Percentiles rank a stretch among this genome's conserved stretches.
These are phyloP conservation scores for Tilletia caries DNA, from an alignment of 1,284 basidiomycete genomes.

Conservation along the genomic window DNA sequence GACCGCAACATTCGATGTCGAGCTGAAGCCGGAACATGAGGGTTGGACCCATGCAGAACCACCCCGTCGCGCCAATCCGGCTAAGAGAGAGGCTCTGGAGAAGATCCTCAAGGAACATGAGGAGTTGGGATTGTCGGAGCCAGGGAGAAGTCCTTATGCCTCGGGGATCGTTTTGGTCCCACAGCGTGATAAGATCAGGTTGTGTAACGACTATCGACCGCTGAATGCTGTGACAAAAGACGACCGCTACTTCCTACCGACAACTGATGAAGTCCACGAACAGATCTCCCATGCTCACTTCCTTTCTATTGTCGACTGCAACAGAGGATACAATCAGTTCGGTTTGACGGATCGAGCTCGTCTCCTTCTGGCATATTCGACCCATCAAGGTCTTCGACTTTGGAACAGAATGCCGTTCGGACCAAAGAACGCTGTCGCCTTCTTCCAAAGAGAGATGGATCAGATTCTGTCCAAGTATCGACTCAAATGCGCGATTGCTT, in stretches of 20 bases:
- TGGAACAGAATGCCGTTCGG: constrained; percentile 11
- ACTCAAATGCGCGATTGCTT: neutral
- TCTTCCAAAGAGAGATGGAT: constrained; percentile 12
- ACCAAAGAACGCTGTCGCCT: neutral
- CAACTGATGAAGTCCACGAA: neutral
- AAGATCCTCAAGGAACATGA: constrained; percentile 52
- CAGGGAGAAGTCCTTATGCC: constrained; percentile 53
- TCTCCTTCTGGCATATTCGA: neutral
- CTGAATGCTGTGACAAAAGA: constrained; percentile 53
- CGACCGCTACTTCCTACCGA: constrained; percentile 52
- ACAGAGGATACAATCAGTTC: neutral
- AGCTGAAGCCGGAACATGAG: too few relatives aligned
- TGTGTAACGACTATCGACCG: constrained; percentile 54
- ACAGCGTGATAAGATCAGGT: constrained; percentile 46
- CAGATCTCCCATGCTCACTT: neutral
- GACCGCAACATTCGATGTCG: too few relatives aligned
- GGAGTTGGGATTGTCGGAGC: constrained; percentile 50
- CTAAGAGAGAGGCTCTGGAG: constrained; percentile 52
- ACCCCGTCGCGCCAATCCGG: constrained; percentile 47
- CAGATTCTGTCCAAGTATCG: neutral
- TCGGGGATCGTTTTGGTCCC: constrained; percentile 53
- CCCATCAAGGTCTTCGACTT: neutral
- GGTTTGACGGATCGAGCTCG: neutral
- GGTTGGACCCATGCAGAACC: constrained; percentile 26
- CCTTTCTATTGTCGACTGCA: neutral